These are phyloP conservation scores for Triticum turgidum DNA, from an alignment of 176 grass and related monocot genomes.

Conservation along the genomic window DNA sequence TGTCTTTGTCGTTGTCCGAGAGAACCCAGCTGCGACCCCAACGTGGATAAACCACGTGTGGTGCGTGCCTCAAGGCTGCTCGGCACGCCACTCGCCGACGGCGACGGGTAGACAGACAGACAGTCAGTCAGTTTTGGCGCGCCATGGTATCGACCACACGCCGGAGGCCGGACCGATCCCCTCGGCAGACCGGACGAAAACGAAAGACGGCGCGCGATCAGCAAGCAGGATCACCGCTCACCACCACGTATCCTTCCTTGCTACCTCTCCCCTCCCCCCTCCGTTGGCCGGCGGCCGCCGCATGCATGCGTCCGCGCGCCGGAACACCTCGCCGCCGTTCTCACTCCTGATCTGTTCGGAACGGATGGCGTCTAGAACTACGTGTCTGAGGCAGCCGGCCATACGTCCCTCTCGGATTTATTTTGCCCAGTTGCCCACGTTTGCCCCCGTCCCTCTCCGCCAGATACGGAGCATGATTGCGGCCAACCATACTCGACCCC, in stretches of 20 bases:
- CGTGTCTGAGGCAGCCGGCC: not conserved
- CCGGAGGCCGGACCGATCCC: too few species aligned
- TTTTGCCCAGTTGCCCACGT: not conserved
- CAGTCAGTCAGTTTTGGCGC: not conserved
- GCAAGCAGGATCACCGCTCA: too few species aligned
- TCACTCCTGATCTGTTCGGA: not conserved
- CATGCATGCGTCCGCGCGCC: not conserved
- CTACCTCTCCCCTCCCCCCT: too few species aligned
- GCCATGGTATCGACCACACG: not conserved
- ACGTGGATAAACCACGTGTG: too few species aligned
- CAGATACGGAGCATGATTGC: not conserved
- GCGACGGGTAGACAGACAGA: too few species aligned
- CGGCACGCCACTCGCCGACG: not conserved
- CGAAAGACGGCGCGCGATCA: not conserved
- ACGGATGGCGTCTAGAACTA: not conserved
- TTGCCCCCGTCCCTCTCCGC: not conserved
- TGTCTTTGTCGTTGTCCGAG: too few species aligned
- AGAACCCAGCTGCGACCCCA: too few species aligned
- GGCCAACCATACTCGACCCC: not conserved
- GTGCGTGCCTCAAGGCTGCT: not conserved
- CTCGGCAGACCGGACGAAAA: not conserved
- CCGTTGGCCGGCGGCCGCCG: too few species aligned
- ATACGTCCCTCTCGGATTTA: not conserved
- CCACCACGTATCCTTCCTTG: too few species aligned
- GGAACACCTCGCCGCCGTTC: not conserved